These are phyloP conservation scores for Fusarium tanahbumbuense DNA, from an alignment of 2,329 filamentous ascomycete species.

Conservation along the genomic window DNA sequence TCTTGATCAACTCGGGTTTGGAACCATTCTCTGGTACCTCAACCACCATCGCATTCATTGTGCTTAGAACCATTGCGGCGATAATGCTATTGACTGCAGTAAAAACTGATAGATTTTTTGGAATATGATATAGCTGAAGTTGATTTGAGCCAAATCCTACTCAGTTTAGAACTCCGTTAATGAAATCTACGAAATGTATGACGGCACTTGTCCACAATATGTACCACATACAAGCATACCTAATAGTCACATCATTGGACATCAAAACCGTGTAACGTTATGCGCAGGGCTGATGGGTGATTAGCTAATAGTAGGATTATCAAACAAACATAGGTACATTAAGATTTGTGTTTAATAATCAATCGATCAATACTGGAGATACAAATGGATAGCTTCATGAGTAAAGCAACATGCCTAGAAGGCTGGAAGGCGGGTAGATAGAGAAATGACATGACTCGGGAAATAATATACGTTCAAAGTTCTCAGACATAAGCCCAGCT, in stretches of 20 bases:
- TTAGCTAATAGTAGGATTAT: not conserved
- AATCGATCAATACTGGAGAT: not conserved
- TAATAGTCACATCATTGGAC: constrained; percentile 9
- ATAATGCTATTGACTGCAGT: not conserved
- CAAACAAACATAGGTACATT: not conserved
- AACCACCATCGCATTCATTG: constrained; percentile 34
- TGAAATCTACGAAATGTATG: constrained; percentile 3
- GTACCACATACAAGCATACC: not conserved
- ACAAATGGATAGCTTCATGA: not conserved
- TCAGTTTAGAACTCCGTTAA: not conserved
- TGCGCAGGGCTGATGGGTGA: not conserved
- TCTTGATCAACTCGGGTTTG: constrained; percentile 29
- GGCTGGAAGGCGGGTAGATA: too few species aligned
- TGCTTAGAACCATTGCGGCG: constrained; percentile 22
- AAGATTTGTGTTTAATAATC: not conserved
- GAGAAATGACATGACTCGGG: not conserved
- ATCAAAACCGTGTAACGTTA: not conserved
- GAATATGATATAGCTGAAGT: not conserved
- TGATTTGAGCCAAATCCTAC: not conserved
- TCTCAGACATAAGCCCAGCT: not conserved
- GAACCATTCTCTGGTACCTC: constrained; percentile 31
- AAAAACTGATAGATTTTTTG: not conserved
- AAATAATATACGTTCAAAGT: not conserved
- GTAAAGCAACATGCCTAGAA: too few species aligned
- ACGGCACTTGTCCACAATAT: constrained; percentile 1